A percentile compares a stretch with the other conserved stretches of the same genome.
Conservation (phyloP, 305 asterid species). For the Solanum hybrid region DNA sequence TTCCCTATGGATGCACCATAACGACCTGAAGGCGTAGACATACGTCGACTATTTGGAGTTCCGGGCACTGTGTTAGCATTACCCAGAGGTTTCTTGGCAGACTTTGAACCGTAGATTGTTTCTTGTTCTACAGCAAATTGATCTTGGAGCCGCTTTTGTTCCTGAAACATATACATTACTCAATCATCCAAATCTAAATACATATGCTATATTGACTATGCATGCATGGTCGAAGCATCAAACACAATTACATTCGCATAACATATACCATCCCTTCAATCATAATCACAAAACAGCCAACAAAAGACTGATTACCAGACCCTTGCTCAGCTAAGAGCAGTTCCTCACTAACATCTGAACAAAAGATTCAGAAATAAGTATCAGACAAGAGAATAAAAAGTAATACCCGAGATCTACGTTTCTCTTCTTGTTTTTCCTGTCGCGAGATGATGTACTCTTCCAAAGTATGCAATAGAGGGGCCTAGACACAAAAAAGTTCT, state of each 20-base stretch:
- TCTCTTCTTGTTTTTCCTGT: constrained; percentile 60
- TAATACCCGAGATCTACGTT: constrained; percentile 59
- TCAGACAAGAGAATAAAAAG: neutral
- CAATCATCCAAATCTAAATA: neutral
- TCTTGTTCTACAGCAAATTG: constrained; percentile 64
- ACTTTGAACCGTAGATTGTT: constrained; percentile 53
- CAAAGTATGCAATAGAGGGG: constrained; percentile 44
- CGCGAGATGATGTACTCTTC: constrained; percentile 40
- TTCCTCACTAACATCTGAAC: neutral
- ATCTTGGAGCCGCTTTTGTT: constrained; percentile 65
- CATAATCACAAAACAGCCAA: neutral
- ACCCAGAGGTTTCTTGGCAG: constrained; percentile 45
- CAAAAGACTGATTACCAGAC: neutral
- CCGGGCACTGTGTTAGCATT: constrained; percentile 32
- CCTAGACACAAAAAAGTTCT: constrained; percentile 15
- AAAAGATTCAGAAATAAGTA: neutral
- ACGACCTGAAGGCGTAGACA: constrained; percentile 36
- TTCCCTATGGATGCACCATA: constrained; percentile 33
- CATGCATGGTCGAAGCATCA: neutral
- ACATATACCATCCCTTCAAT: neutral
- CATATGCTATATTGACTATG: neutral
- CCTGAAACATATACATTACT: constrained; percentile 21
- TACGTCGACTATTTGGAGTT: constrained; percentile 48
- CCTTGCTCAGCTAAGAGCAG: neutral
- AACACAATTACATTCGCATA: neutral